Base-by-base conservation (phyloP, 2,329 filamentous ascomycete genomes). In the Lomentospora prolificans region DNA sequence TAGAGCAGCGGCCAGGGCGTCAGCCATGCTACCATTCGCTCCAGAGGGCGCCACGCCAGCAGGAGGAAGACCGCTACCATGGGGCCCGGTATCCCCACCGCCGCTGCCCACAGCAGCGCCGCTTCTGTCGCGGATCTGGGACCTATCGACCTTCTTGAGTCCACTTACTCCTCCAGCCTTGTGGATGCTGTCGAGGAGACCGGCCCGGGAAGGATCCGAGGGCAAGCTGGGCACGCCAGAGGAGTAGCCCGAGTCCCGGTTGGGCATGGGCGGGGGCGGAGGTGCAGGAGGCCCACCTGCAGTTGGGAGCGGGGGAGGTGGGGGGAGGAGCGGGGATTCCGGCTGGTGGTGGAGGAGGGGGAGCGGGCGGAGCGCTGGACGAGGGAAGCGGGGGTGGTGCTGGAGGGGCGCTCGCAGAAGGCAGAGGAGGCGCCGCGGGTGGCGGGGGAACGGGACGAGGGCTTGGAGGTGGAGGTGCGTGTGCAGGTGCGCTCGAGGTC, bases 1-100 rank as follows among this genome's bases (percentile, higher is more conserved):
- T 63, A 91, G 71, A 57, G 86, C 87, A 58, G 83, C 86, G 58
- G 89, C 89, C 63, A 96, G 73, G 51, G 90, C 91, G 72, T 87
- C 89, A 22, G 90, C 89, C 79, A 96, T 82, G 33, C 82, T 85
- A 56, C 84, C 81, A 9, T 81, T 79, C 17, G 75, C 78, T 46
- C 78, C 78, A n/a, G 73, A 68, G 41, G 75, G 66, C n/a, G 74
- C 69, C 46, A 77, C 68, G 24, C 78, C 78, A 50, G 79, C 72
- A 7, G 81, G 72, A 56, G 80, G 72, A 57, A 76, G 63, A 39
- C 75, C 77, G 62, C 75, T 77, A 27, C 77, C 76, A 52, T 75
- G 72, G 41, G 78, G 74, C 4, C 75, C 77, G 51, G 75, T 75
- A 60, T 79, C 76, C 24, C 63, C 61, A 44, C 67, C 60, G 44